These are phyloP conservation scores for Pseudohalonectria lignicola DNA, from an alignment of 2,329 filamentous ascomycete species.

Conservation along the genomic window DNA sequence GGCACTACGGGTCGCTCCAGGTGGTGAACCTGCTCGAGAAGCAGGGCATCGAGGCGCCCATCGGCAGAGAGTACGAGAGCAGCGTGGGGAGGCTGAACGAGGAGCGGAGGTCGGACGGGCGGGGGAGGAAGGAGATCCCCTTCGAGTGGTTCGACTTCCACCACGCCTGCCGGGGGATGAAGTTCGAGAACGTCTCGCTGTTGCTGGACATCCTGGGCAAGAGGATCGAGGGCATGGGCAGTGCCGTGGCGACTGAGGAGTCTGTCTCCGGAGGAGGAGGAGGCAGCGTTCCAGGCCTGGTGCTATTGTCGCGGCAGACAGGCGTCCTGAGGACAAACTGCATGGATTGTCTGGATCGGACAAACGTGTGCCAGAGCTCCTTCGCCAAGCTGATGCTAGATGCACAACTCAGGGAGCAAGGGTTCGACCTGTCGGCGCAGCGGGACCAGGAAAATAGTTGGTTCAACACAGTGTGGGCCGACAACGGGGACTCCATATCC, in stretches of 20 bases:
- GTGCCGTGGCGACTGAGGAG: conserved; percentile 56
- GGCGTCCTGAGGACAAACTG: conserved; percentile 91
- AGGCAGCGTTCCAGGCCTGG: conserved; percentile 1
- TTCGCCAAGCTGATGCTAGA: conserved; percentile 78
- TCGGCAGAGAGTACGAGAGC: conserved; percentile 68
- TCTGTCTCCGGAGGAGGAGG: background rate
- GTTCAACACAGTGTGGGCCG: conserved; percentile 96
- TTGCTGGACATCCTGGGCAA: conserved; percentile 60
- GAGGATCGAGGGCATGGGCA: conserved; percentile 60
- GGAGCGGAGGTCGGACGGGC: conserved; percentile 26
- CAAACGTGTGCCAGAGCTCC: conserved; percentile 90
- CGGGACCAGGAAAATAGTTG: conserved; percentile 71
- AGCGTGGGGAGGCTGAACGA: conserved; percentile 58
- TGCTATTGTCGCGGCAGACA: conserved; percentile 40
- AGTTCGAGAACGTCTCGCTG: conserved; percentile 85
- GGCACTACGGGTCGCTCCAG: conserved; percentile 66
- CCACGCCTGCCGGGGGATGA: conserved; percentile 85
- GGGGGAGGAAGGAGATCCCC: conserved; percentile 34
- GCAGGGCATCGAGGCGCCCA: conserved; percentile 66
- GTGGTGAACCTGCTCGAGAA: conserved; percentile 82
- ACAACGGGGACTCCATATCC: conserved; percentile 92
- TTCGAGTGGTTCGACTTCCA: conserved; percentile 99
- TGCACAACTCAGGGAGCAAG: conserved; percentile 63
- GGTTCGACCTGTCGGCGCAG: conserved; percentile 64
- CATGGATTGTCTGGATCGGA: conserved; percentile 96